Conservation (phyloP, 2,329 filamentous ascomycete species). For the Sporothrix brunneoviolacea region DNA sequence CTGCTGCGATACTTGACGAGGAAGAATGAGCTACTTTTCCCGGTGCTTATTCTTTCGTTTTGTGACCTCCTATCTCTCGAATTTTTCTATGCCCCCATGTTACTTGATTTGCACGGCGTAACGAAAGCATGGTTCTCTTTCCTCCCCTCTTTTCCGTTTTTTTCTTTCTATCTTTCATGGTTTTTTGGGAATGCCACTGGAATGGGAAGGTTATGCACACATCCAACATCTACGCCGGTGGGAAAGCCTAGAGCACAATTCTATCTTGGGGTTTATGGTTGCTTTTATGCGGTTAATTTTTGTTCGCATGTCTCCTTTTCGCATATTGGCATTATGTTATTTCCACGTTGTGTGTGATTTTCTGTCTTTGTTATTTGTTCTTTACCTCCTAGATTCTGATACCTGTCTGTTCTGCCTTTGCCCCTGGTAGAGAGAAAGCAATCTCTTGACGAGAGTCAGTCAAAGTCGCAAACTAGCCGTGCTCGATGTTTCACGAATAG, state of each 20-base stretch:
- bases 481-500: too few species aligned
- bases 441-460: too few species aligned
- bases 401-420: too few species aligned
- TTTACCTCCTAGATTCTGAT: not conserved
- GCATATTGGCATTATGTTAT: not conserved
- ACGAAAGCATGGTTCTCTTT: too few species aligned
- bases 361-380: not conserved
- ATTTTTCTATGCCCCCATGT: too few species aligned
- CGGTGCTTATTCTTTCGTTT: not conserved
- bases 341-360: not conserved
- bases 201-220: not conserved
- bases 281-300: not conserved
- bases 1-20: not conserved
- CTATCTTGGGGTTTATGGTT: not conserved
- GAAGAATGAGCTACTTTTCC: not conserved
- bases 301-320: not conserved
- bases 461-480: too few species aligned
- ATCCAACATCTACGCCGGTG: too few species aligned
- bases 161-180: too few species aligned
- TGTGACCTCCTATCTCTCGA: not conserved
- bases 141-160: too few species aligned
- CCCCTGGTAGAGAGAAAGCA: too few species aligned
- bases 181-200: too few species aligned
- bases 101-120: too few species aligned
- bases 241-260: not conserved